A percentile compares a stretch with the other conserved stretches of the same genome.
These are phyloP conservation scores for Trebouxiophyceae sp. DNA, from an alignment of 163 green algal species.

Conservation along the genomic window DNA sequence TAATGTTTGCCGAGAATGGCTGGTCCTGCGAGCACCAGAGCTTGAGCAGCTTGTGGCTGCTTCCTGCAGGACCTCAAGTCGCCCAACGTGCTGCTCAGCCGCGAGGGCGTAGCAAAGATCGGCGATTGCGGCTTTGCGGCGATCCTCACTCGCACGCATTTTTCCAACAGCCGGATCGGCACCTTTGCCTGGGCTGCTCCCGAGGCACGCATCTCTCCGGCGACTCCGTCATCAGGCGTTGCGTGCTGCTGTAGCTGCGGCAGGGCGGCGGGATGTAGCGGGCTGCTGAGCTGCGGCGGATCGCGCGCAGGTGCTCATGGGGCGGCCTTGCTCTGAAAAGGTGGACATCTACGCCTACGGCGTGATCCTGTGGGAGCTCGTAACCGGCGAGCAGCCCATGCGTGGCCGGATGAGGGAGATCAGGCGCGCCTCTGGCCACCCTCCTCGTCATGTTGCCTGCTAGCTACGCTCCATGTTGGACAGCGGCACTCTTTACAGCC, in stretches of 20 bases:
- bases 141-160: not conserved
- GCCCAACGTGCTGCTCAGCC: slow-evolving; percentile 32
- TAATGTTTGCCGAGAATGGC: not conserved
- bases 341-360: slow-evolving; percentile 15
- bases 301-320: slow-evolving; percentile 10
- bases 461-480: not conserved
- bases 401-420: slow-evolving; percentile 19
- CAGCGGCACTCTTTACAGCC: not conserved
- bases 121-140: slow-evolving; percentile 34
- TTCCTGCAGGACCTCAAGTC: slow-evolving; percentile 39
- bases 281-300: not conserved
- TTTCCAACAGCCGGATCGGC: not conserved
- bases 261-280: no score
- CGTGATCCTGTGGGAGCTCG: slow-evolving; percentile 19
- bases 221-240: no score
- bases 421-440: slow-evolving; percentile 1
- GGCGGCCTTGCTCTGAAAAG: slow-evolving; percentile 12
- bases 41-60: slow-evolving; percentile 13
- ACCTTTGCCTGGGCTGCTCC: slow-evolving; percentile 6
- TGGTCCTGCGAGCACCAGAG: not conserved
- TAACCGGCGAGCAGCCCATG: slow-evolving; percentile 23
- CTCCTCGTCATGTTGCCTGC: not conserved
- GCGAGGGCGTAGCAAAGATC: slow-evolving; percentile 33
- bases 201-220: no score
- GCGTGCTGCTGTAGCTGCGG: no score